Evolutionary conservation across 352 stramenopile genomes (phyloP), one percentile per base, ranked within the genome.

Genomic region (Globisporangium okanoganense): DNA sequence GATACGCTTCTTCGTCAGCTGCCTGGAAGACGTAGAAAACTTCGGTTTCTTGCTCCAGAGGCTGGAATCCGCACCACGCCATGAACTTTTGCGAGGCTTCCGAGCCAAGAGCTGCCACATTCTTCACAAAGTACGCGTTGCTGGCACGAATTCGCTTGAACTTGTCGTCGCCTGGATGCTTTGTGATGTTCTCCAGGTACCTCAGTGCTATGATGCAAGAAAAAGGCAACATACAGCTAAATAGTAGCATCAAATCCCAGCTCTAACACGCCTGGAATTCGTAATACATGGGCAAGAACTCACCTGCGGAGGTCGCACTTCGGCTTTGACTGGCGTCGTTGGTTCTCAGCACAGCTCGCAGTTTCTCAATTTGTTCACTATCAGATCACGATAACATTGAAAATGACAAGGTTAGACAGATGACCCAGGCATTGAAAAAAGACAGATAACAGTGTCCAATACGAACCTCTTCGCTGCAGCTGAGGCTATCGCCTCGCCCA

Each of bases 111-210:
- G 29, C n/a, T 5, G 65, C 77, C 12, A 94, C 56, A 29, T 75
- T 90, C 5, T 71, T 70, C 9, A 57, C 58, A 38, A 95, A 95
- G 44, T 78, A 93, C 31, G 78, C 81, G 67, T 95, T 95, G 56
- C 69, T 84, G 12, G 70, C 70, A 31, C 79, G 82, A 58, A 95
- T 92, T 45, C 75, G 74, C 49, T 89, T 79, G 61, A 87, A 91
- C 31, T 88, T 91, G 0, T 31, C 24, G 12, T 95, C 81, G 6
- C 67, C 43, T 6, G 83, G 82, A 9, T 85, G 67, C 12, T 52
- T 56, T 0, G 65, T 62, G n/a, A 95, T 78, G 61, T 93, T 93
- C 12, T 73, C 71, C 25, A 95, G 31, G 60, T 93, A 95, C 5
- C 79, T 78, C n/a, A 78, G 59, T 1, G 65, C 73, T 87, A 31